Conservation (phyloP, 2,329 filamentous ascomycete species). For the Apiospora arundinis region DNA sequence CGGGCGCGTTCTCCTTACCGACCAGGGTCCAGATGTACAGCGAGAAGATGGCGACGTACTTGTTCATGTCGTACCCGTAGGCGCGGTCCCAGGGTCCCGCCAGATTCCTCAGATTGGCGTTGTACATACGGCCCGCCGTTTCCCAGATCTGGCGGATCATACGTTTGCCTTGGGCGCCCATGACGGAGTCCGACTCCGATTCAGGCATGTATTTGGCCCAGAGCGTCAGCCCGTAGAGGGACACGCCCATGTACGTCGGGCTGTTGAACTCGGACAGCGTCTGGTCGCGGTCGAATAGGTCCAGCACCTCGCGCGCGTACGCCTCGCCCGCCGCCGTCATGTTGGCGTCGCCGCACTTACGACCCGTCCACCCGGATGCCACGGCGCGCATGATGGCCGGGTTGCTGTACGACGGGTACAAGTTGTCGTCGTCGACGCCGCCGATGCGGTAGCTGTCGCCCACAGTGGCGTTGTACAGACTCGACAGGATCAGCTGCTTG, state of each 20-base stretch:
- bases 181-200: slow-evolving; percentile 43
- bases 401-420: slow-evolving; percentile 60
- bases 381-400: slow-evolving; percentile 56
- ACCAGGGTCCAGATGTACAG: slow-evolving; percentile 56
- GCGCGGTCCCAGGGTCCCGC: slow-evolving; percentile 60
- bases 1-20: slow-evolving; percentile 40
- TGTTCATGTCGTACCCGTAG: slow-evolving; percentile 61
- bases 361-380: slow-evolving; percentile 55
- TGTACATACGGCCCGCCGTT: slow-evolving; percentile 51
- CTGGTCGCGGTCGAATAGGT: slow-evolving; percentile 54
- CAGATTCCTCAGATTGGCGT: slow-evolving; percentile 56
- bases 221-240: slow-evolving; percentile 55
- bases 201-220: slow-evolving; percentile 57
- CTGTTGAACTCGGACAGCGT: slow-evolving; percentile 48
- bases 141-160: slow-evolving; percentile 55
- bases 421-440: slow-evolving; percentile 57
- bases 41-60: slow-evolving; percentile 55
- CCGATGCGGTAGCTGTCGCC: slow-evolving; percentile 60
- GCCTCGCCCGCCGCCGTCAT: slow-evolving; percentile 55
- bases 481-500: slow-evolving; percentile 47
- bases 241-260: slow-evolving; percentile 59
- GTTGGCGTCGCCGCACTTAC: slow-evolving; percentile 52
- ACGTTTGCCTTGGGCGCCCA: slow-evolving; percentile 49
- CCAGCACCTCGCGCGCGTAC: slow-evolving; percentile 53
- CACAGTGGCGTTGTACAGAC: slow-evolving; percentile 53